Conservation (phyloP, 768 basidiomycete genomes). For the Xerocomellus intermedius region DNA sequence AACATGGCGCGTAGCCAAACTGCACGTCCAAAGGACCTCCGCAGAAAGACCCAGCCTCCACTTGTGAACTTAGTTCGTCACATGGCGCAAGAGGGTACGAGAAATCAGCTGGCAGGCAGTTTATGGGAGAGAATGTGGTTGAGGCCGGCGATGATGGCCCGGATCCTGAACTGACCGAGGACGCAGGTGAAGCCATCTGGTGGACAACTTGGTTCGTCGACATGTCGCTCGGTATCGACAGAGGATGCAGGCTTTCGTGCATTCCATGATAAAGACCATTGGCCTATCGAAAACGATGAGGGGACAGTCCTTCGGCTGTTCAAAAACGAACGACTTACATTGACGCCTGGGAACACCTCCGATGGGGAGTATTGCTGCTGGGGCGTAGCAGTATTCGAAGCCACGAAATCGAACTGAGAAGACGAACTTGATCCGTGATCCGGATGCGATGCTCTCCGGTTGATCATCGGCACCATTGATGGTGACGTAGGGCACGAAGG, state of each 20-base stretch:
- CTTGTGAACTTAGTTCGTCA: conserved; percentile 14
- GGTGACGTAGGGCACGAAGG: conserved; percentile 68
- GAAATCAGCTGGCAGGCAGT: conserved; percentile 19
- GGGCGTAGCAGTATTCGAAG: conserved; percentile 43
- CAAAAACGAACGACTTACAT: conserved; percentile 39
- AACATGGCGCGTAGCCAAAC: conserved; percentile 31
- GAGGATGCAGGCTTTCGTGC: conserved; percentile 43
- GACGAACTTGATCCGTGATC: conserved; percentile 43
- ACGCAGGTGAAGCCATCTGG: conserved; percentile 50
- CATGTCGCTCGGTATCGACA: conserved; percentile 41
- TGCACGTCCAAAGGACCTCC: conserved; percentile 25
- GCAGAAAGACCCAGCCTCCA: conserved; percentile 15
- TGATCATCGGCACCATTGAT: conserved; percentile 53
- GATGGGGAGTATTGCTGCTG: conserved; percentile 37
- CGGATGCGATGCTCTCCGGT: conserved; percentile 54
- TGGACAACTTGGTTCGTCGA: conserved; percentile 40
- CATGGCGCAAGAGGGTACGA: conserved; percentile 21
- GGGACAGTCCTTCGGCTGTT: conserved; percentile 4
- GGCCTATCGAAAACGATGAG: conserved; percentile 33
- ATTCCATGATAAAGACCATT: conserved; percentile 51
- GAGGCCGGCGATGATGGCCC: conserved; percentile 51
- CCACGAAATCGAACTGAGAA: conserved; percentile 56
- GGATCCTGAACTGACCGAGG: conserved; percentile 46
- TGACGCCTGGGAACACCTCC: conserved; percentile 30
- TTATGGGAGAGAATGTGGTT: conserved; percentile 48